Percentiles rank a stretch among this genome's conserved stretches.
Evolutionary conservation across 257 asterid genomes (phyloP).

Genomic region (Solanum arcanum): DNA sequence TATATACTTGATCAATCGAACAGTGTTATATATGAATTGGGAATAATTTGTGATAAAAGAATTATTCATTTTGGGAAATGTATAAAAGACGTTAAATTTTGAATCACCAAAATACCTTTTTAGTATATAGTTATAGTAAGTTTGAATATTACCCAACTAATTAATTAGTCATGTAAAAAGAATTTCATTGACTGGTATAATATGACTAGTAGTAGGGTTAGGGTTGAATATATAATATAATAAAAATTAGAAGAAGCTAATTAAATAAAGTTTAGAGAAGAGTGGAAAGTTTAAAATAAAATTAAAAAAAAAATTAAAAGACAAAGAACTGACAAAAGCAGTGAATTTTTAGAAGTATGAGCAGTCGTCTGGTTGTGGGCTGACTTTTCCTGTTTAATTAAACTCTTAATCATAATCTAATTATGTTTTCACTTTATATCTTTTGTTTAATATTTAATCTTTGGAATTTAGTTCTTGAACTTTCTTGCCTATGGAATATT

Average conservation of each 20-base stretch:
- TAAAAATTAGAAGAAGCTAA: neutral
- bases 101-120: neutral
- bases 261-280: neutral
- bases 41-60: neutral
- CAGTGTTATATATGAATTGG: neutral
- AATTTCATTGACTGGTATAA: neutral
- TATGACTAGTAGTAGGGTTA: neutral
- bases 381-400: constrained; percentile 45
- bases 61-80: neutral
- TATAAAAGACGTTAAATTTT: neutral
- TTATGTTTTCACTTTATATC: constrained; percentile 43
- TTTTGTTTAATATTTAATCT: constrained; percentile 45
- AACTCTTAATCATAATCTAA: constrained; percentile 68
- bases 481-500: constrained; percentile 61
- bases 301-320: neutral
- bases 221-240: neutral
- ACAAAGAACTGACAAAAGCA: constrained; percentile 49
- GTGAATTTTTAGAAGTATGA: constrained; percentile 71
- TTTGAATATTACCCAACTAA: neutral
- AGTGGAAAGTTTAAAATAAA: neutral
- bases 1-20: neutral
- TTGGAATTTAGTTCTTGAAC: constrained; percentile 81
- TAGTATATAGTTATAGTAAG: neutral
- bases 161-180: neutral
- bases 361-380: constrained; percentile 82